These are phyloP conservation scores for Saccharomycopsis microspora DNA, from an alignment of 805 yeast genomes.

Conservation along the genomic window DNA sequence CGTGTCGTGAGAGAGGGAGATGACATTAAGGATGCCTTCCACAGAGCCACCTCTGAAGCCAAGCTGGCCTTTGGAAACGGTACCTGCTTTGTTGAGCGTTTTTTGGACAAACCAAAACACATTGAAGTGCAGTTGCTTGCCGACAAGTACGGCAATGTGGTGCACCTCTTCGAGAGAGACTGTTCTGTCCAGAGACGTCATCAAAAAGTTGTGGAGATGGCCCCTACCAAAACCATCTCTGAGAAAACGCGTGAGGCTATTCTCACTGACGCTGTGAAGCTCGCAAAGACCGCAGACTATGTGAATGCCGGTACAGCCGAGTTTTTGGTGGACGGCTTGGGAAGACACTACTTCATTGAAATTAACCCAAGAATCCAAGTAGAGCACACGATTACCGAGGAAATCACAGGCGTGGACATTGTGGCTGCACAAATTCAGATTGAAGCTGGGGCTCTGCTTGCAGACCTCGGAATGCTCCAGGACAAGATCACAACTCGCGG, in stretches of 20 bases:
- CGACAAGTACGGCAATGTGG: constrained; percentile 87
- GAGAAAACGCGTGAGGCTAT: constrained; percentile 79
- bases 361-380: constrained; percentile 98
- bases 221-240: constrained; percentile 91
- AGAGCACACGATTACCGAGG: constrained; percentile 98
- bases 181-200: constrained; percentile 99
- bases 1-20: constrained; percentile 97
- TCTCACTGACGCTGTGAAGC: constrained; percentile 85
- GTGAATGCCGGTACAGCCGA: constrained; percentile 98
- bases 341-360: constrained; percentile 95
- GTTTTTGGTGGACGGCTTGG: constrained; percentile 84
- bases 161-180: constrained; percentile 94
- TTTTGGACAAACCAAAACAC: constrained; percentile 91
- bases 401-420: constrained; percentile 94
- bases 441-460: constrained; percentile 94
- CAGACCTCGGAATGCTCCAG: constrained; percentile 85
- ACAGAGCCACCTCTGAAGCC: constrained; percentile 91
- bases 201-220: constrained; percentile 97
- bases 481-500: constrained; percentile 94
- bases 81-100: constrained; percentile 94
- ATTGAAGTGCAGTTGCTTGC: constrained; percentile 95
- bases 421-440: constrained; percentile 98
- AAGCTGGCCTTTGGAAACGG: constrained; percentile 96
- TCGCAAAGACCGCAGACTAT: constrained; percentile 82
- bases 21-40: constrained; percentile 80